A percentile compares a stretch with the other conserved stretches of the same genome.
Conservation (phyloP, 345 rosid genomes). For the Noccaea caerulescens region DNA sequence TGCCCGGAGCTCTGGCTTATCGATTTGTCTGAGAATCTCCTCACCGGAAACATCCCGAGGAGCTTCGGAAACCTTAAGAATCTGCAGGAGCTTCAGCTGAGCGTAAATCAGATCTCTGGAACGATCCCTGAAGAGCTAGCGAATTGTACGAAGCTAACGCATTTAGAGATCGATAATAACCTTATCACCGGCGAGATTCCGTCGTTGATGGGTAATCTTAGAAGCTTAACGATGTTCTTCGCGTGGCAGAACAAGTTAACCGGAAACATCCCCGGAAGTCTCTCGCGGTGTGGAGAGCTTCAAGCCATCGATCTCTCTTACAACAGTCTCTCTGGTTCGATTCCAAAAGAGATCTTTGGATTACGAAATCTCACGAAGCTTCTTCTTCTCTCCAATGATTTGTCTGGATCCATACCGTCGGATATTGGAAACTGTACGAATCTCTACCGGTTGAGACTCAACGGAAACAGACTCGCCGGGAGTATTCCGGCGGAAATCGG, state of each 20-base stretch:
- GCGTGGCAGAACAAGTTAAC: conserved; percentile 86
- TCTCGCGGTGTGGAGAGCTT: conserved; percentile 65
- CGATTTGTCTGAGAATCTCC: conserved; percentile 71
- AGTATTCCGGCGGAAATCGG: conserved; percentile 64
- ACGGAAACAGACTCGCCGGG: conserved; percentile 59
- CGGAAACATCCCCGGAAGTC: conserved; percentile 67
- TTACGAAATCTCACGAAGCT: conserved; percentile 77
- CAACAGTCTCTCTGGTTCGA: conserved; percentile 70
- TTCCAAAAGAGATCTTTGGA: conserved; percentile 68
- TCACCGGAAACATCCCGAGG: conserved; percentile 75
- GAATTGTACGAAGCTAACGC: conserved; percentile 61
- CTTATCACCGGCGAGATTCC: conserved; percentile 78
- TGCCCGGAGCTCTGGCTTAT: conserved; percentile 61
- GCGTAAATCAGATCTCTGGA: conserved; percentile 79
- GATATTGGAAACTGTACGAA: conserved; percentile 73
- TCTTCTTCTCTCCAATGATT: conserved; percentile 72
- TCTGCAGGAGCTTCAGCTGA: conserved; percentile 73
- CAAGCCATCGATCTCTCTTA: conserved; percentile 85
- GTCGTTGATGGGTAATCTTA: conserved; percentile 57
- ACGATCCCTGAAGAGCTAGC: conserved; percentile 64
- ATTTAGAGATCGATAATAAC: conserved; percentile 85
- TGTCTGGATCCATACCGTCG: conserved; percentile 64
- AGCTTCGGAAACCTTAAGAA: conserved; percentile 60
- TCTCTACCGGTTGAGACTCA: conserved; percentile 73
- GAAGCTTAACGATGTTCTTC: conserved; percentile 67